Conservation (phyloP, 257 asterid genomes). For the Capsicum chinense region DNA sequence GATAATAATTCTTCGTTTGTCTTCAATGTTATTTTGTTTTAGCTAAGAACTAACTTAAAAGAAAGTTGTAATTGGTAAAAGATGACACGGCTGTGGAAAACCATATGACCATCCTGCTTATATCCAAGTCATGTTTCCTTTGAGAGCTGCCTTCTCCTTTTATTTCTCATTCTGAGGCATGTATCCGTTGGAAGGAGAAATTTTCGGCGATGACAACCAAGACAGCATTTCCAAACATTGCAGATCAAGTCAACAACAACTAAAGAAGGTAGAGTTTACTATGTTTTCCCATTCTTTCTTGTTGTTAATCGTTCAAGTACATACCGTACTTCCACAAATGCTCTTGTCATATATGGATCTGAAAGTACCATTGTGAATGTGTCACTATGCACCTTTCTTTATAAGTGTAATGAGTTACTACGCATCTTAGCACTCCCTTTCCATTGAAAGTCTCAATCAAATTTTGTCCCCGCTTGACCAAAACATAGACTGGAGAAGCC, state of each 20-base stretch:
- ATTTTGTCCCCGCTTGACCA: not conserved
- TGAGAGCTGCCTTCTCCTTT: not conserved
- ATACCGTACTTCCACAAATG: not conserved
- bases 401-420: slow-evolving; percentile 1
- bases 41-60: not conserved
- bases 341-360: not conserved
- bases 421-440: slow-evolving; percentile 5
- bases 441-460: not conserved
- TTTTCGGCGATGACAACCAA: slow-evolving; percentile 14
- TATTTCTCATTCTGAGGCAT: slow-evolving; percentile 19
- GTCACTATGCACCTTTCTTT: not conserved
- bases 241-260: slow-evolving; percentile 2
- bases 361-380: not conserved
- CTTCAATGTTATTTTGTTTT: slow-evolving; percentile 10
- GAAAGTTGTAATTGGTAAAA: not conserved
- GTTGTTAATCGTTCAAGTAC: not conserved
- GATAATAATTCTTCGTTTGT: not conserved
- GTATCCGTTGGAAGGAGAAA: not conserved
- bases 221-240: not conserved
- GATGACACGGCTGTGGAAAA: slow-evolving; percentile 1
- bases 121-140: slow-evolving; percentile 9
- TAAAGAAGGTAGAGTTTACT: not conserved
- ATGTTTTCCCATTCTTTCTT: slow-evolving; percentile 20
- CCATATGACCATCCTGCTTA: slow-evolving; percentile 29
- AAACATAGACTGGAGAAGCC: slow-evolving; percentile 21